Conservation (phyloP, 108 stramenopile species). For the Nitzschia sp. region DNA sequence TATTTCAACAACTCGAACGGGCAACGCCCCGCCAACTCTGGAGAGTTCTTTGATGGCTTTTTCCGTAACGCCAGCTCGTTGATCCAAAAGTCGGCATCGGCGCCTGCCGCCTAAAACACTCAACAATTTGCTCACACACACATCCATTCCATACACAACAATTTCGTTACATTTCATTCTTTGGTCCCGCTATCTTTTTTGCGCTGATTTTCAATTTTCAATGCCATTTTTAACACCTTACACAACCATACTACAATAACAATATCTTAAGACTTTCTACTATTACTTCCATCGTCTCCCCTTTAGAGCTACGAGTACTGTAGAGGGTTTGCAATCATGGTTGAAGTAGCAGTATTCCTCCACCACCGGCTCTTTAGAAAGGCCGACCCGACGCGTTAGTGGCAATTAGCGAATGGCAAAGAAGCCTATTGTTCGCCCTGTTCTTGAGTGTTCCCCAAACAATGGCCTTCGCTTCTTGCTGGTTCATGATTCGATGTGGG, state of each 20-base stretch:
- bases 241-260: background rate
- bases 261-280: background rate
- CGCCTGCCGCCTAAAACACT: constrained; percentile 14
- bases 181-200: background rate
- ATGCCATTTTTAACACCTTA: background rate
- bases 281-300: constrained; percentile 27
- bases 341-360: too few relatives aligned
- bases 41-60: constrained; percentile 11
- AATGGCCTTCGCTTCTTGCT: too few relatives aligned
- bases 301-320: too few relatives aligned
- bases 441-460: too few relatives aligned
- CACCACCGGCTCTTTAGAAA: too few relatives aligned
- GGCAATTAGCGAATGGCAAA: too few relatives aligned
- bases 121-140: background rate
- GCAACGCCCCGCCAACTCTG: background rate
- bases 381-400: too few relatives aligned
- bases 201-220: background rate
- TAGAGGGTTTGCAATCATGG: too few relatives aligned
- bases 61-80: constrained; percentile 7
- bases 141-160: background rate
- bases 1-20: constrained; percentile 1
- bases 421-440: too few relatives aligned
- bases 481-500: too few relatives aligned
- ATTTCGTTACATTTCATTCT: too few relatives aligned
- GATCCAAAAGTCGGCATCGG: background rate